phyloP scores from a whole-genome alignment of 805 yeast species.

The Yarrowia sp. region DNA sequence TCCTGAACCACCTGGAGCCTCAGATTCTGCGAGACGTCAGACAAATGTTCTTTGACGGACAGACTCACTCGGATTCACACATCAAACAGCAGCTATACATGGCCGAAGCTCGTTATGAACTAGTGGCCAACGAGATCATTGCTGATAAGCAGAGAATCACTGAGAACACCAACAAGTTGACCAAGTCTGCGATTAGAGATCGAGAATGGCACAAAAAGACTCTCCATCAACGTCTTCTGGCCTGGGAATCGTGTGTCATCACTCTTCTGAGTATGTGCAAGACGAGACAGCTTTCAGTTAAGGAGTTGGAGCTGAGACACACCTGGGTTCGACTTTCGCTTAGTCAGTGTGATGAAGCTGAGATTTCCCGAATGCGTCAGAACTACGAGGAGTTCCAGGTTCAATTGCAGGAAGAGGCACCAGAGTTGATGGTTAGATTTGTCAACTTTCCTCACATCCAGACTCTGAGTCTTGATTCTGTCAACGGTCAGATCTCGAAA shows the following conservation, averaged over 20 bases:
- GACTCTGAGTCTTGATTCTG: conserved; percentile 56
- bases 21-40: conserved; percentile 26
- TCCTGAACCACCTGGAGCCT: conserved; percentile 26
- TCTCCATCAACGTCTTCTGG: conserved; percentile 17
- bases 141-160: conserved; percentile 13
- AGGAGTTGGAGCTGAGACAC: conserved; percentile 48
- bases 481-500: conserved; percentile 71
- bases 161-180: conserved; percentile 7
- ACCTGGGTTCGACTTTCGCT: conserved; percentile 60
- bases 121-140: conserved; percentile 28
- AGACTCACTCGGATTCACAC: conserved; percentile 1
- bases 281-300: not conserved
- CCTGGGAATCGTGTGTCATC: conserved; percentile 40
- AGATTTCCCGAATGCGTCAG: conserved; percentile 48
- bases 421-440: conserved; percentile 52
- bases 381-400: conserved; percentile 44
- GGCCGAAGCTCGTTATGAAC: conserved; percentile 33
- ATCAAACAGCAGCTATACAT: conserved; percentile 22
- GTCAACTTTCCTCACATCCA: conserved; percentile 70
- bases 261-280: conserved; percentile 34
- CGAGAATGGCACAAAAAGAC: conserved; percentile 22
- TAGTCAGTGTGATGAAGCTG: conserved; percentile 54
- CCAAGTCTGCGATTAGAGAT: conserved; percentile 11
- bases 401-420: conserved; percentile 36
- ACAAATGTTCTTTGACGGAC: conserved; percentile 31